Evolutionary conservation across 306 rosid genomes (phyloP), one percentile per base, ranked within the genome.

Genomic region (Dicorynia guianensis): DNA sequence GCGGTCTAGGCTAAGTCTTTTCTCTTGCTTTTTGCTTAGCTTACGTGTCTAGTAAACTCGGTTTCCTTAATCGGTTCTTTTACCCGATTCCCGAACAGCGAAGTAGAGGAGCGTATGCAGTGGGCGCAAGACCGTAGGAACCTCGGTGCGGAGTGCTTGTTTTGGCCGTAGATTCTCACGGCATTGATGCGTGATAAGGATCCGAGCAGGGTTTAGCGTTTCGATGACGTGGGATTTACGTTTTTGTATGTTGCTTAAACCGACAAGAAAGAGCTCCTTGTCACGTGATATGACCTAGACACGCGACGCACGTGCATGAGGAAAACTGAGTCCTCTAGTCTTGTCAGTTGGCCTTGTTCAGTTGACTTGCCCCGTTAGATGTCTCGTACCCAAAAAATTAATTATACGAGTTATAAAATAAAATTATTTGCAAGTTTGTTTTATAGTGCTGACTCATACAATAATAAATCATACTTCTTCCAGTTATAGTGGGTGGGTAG

Each of bases 271-370:
- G 39, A 34, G 5, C 9, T 13, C 40, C 11, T 39, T 3, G 5
- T 39, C 70, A 67, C 69, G 83, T 63, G 73, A 71, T 40, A 30
- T 17, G 17, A 33, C 64, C n/a, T n/a, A n/a, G n/a, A n/a, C n/a
- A 39, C 48, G 15, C 34, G 50, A 77, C 49, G 25, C 58, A 53
- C 33, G 1, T 7, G 33, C 11, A 53, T 1, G 33, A 0, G 33
- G 33, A 12, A 11, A 18, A 53, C 0, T 5, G 55, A 20, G 55
- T 50, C 55, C 55, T 48, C 54, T 2, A 11, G 50, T 2, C 50
- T 46, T 12, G 4, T 1, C 13, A 13, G n/a, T 9, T 46, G 1
- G 9, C 18, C 44, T 40, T 48, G 0, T 17, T 48, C 5, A n/a
- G n/a, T n/a, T n/a, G n/a, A n/a, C n/a, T n/a, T n/a, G n/a, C n/a